Base-by-base conservation (phyloP, 106 monocot genomes). In the Amphibolis antarctica region DNA sequence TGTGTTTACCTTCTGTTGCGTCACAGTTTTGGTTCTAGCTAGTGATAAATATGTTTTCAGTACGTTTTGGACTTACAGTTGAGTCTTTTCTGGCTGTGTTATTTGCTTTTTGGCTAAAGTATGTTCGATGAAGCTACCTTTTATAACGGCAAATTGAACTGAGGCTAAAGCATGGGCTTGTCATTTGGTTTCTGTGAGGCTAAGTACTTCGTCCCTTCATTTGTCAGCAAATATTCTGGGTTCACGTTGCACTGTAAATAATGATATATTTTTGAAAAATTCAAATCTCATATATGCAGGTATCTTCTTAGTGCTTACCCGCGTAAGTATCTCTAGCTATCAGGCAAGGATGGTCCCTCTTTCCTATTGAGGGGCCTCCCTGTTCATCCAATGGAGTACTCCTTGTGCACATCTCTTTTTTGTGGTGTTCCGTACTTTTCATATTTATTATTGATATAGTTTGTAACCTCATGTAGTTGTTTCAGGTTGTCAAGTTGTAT, bases 221-320 rank as follows among this genome's bases (percentile, higher is more conserved):
- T 85, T 83, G 85, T 82, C 77, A 85, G 73, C 86, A 79, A 90
- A 75, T 71, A 64, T 86, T 83, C 82, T 83, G 83, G 88, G 88
- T 85, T 80, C 71, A 78, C 71, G 59, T 80, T 84, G 56, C 43
- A 67, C 26, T 68, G 65, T 66, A 75, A 80, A 72, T 82, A 28
- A 64, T 69, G 51, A 62, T 44, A 47, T 54, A 58, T 28, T 76
- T 66, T 80, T 86, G 80, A 66, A n/a, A 87, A 90, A 84, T 82
- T 79, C 69, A 68, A 80, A 96, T 96, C 89, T 96, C 86, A 86
- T 89, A 89, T 51, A 86, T 96, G 94, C 94, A 96, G 94, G 94
- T 96, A 67, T 89, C 79, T 86, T 88, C 80, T 89, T 81, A 86
- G 69, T 89, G 85, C 81, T 96, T 84, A 84, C 66, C 86, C 80